phyloP scores from a whole-genome alignment of 2,329 filamentous ascomycete species.

The Venturia nashicola region DNA sequence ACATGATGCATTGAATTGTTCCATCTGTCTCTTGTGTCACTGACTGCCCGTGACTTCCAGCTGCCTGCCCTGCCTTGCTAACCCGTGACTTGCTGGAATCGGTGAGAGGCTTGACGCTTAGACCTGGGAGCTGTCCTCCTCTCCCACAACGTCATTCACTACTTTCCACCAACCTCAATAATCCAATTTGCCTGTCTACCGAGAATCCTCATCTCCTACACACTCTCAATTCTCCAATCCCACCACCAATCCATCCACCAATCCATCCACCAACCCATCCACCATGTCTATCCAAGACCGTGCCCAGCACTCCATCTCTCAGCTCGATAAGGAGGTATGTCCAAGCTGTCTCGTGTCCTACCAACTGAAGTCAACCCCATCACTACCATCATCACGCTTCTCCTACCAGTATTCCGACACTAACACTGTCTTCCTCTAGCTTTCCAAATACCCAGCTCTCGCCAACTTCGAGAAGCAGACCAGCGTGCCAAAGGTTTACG shows the following conservation, averaged over 20 bases:
- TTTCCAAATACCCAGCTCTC: slow-evolving; percentile 73
- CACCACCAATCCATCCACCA: neutral
- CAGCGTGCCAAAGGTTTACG: slow-evolving; percentile 74
- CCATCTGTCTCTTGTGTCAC: too few species aligned
- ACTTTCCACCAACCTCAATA: neutral
- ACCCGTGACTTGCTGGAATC: too few species aligned
- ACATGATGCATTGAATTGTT: too few species aligned
- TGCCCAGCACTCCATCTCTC: slow-evolving; percentile 61
- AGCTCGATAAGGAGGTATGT: slow-evolving; percentile 74
- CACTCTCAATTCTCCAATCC: neutral
- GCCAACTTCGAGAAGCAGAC: slow-evolving; percentile 80
- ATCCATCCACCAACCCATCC: slow-evolving; percentile 13
- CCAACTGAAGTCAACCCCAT: neutral
- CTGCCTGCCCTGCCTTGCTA: too few species aligned
- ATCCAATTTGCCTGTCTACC: neutral
- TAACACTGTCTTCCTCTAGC: slow-evolving; percentile 33
- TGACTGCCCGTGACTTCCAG: too few species aligned
- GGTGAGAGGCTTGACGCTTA: neutral
- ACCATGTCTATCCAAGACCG: slow-evolving; percentile 67
- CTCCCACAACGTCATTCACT: neutral
- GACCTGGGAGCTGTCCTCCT: neutral
- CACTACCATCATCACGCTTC: neutral
- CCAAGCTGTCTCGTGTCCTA: slow-evolving; percentile 11
- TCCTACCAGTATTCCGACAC: neutral
- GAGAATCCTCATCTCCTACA: neutral